Evolutionary conservation across 73 alveolate species (phyloP).

Genomic region (Tetrahymena thermophila): DNA sequence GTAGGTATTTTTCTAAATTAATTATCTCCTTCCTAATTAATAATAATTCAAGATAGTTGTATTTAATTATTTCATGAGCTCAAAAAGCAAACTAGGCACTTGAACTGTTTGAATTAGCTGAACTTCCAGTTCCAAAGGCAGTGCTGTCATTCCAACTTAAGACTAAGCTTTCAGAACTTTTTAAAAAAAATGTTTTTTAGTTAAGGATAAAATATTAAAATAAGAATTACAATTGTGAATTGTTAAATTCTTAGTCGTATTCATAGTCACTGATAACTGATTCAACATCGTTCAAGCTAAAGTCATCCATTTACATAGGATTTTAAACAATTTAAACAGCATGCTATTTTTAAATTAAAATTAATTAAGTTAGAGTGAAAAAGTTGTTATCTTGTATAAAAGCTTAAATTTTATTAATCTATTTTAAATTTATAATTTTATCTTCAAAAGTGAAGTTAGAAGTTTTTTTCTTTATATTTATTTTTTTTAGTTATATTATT

Average conservation of each 20-base stretch:
- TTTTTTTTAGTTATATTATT: too few species aligned
- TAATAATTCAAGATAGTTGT: too few species aligned
- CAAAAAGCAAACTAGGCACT: not conserved
- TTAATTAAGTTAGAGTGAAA: not conserved
- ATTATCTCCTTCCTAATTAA: not conserved
- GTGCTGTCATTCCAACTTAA: not conserved
- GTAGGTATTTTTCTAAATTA: not conserved
- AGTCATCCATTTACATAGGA: not conserved
- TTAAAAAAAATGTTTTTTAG: not conserved
- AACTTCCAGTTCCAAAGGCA: not conserved
- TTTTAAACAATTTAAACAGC: not conserved
- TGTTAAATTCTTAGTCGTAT: not conserved
- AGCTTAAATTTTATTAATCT: not conserved
- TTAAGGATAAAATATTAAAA: not conserved
- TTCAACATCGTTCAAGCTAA: not conserved
- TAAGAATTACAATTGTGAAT: not conserved
- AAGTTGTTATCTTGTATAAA: not conserved
- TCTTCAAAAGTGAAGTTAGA: not conserved
- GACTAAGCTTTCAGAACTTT: not conserved
- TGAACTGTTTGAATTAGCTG: not conserved
- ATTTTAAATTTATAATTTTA: too few species aligned
- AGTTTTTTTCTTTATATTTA: not conserved
- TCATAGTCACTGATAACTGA: not conserved
- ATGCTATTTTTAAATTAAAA: not conserved
- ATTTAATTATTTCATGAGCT: not conserved